A percentile compares a stretch with the other conserved stretches of the same genome.
Conservation (phyloP, 2,329 filamentous ascomycete species). For the Exophiala calicioides region DNA sequence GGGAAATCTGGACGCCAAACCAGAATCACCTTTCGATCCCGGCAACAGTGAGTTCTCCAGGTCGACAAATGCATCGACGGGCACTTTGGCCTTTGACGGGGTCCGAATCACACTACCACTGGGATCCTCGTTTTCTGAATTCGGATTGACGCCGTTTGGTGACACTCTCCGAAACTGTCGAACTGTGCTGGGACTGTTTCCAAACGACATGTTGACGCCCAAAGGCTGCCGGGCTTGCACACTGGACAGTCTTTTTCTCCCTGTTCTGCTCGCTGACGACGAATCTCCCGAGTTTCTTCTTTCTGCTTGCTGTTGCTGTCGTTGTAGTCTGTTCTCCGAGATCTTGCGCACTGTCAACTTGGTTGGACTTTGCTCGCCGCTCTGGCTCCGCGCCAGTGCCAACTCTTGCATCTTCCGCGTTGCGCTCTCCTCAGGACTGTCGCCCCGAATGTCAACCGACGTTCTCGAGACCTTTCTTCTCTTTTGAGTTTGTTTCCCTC, state of each 20-base stretch:
- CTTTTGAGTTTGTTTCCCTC: slow-evolving; percentile 51
- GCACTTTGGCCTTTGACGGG: slow-evolving; percentile 2
- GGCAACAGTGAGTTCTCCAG: slow-evolving; percentile 16
- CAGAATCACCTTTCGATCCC: slow-evolving; percentile 2
- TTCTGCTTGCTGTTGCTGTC: slow-evolving; percentile 5
- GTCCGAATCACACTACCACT: slow-evolving; percentile 4
- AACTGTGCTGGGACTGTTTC: slow-evolving; percentile 88
- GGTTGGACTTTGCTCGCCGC: slow-evolving; percentile 26
- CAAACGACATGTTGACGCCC: slow-evolving; percentile 87
- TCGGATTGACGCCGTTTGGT: slow-evolving; percentile 53
- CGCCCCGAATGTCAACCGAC: slow-evolving; percentile 41
- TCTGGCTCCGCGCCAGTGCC: slow-evolving; percentile 35
- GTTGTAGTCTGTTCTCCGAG: slow-evolving; percentile 11
- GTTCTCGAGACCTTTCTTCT: slow-evolving; percentile 47
- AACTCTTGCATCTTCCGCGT: slow-evolving; percentile 44
- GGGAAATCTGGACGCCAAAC: slow-evolving; percentile 14
- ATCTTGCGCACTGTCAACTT: slow-evolving; percentile 26
- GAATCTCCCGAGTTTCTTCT: slow-evolving; percentile 33
- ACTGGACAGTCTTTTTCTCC: slow-evolving; percentile 46
- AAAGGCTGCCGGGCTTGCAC: slow-evolving; percentile 70
- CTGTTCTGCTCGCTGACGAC: slow-evolving; percentile 42
- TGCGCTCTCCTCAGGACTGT: slow-evolving; percentile 37
- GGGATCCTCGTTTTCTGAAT: slow-evolving; percentile 21
- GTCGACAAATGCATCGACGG: slow-evolving; percentile 6
- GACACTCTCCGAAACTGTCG: slow-evolving; percentile 89